phyloP scores from a whole-genome alignment of 352 stramenopile species.

The Pythium dissimile region DNA sequence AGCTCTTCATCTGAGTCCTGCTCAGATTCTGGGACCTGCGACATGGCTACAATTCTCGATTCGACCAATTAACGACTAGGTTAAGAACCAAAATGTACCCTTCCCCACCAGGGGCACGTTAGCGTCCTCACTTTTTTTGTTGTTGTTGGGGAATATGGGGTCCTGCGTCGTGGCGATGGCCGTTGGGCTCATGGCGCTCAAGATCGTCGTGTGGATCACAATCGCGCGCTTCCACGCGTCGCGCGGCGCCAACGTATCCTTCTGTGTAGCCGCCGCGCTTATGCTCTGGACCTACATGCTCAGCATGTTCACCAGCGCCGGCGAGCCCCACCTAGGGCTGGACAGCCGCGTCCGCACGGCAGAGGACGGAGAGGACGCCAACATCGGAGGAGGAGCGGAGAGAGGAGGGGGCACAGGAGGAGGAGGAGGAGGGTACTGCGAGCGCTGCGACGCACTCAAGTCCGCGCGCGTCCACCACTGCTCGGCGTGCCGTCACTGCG shows the following conservation, averaged over 20 bases:
- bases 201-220: constrained; percentile 37
- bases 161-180: constrained; percentile 40
- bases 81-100: background rate
- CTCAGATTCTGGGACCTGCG: background rate
- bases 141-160: constrained; percentile 23
- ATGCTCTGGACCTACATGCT: constrained; percentile 81
- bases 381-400: background rate
- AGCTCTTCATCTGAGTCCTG: background rate
- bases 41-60: background rate
- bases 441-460: constrained; percentile 71
- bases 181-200: constrained; percentile 39
- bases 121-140: constrained; percentile 1
- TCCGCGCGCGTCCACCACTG: constrained; percentile 66
- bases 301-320: constrained; percentile 33
- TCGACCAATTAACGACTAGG: background rate
- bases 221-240: constrained; percentile 31
- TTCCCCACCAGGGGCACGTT: background rate
- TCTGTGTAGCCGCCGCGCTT: constrained; percentile 33
- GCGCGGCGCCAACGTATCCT: constrained; percentile 31
- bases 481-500: constrained; percentile 64
- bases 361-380: constrained; percentile 18
- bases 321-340: background rate
- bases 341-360: constrained; percentile 12
- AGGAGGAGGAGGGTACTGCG: constrained; percentile 81
- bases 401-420: too few species aligned